Percentiles rank a stretch among this genome's conserved stretches.
Conservation (phyloP, 129 eudicot species). For the Chrysanthemum makinoi region DNA sequence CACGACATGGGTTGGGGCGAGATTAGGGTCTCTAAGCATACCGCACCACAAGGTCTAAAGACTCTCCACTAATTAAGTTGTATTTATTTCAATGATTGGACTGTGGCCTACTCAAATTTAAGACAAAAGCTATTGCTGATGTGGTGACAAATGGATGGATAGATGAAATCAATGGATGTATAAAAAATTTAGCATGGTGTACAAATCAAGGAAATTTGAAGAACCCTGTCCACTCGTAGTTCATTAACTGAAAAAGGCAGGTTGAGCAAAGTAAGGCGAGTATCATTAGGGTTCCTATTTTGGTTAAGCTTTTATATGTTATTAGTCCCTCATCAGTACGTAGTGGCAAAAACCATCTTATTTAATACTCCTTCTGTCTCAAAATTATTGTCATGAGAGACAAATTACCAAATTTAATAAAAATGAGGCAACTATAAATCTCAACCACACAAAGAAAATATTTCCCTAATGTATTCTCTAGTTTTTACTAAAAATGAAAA, state of each 20-base stretch:
- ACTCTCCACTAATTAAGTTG: slow-evolving; percentile 18
- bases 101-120: slow-evolving; percentile 32
- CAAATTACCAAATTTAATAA: no score
- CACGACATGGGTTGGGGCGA: slow-evolving; percentile 23
- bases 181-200: slow-evolving; percentile 18
- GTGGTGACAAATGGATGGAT: slow-evolving; percentile 28
- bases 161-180: slow-evolving; percentile 23
- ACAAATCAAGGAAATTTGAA: slow-evolving; percentile 18
- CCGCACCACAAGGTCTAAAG: slow-evolving; percentile 25
- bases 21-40: slow-evolving; percentile 16
- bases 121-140: slow-evolving; percentile 24
- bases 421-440: no score
- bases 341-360: not conserved
- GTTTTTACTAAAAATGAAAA: no score
- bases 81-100: slow-evolving; percentile 35
- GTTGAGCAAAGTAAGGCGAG: not conserved
- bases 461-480: no score
- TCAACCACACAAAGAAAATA: no score
- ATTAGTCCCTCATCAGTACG: not conserved
- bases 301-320: not conserved
- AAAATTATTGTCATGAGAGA: no score
- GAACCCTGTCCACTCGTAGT: slow-evolving; percentile 28
- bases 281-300: not conserved
- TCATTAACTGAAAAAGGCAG: slow-evolving; percentile 4
- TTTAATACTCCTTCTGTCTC: no score